Percentiles rank a stretch among this genome's conserved stretches.
These are phyloP conservation scores for Fusarium lateritium DNA, from an alignment of 2,329 filamentous ascomycete species.

Conservation along the genomic window DNA sequence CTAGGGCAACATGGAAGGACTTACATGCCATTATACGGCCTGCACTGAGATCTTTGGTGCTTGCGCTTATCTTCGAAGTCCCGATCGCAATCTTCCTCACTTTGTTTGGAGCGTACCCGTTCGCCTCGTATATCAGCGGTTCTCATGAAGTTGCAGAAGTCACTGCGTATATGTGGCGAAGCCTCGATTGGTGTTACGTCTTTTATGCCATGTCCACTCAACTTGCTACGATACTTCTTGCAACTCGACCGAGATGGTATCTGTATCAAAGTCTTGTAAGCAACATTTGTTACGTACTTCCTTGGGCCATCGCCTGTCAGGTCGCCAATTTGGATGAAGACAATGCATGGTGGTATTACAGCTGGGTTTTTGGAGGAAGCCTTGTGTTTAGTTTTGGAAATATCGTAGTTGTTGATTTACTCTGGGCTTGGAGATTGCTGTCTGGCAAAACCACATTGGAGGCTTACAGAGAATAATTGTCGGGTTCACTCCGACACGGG, in stretches of 20 bases:
- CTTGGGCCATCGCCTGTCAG: constrained; percentile 77
- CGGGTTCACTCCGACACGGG: background rate
- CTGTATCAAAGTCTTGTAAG: constrained; percentile 76
- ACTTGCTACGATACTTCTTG: constrained; percentile 74
- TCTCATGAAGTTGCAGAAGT: constrained; percentile 71
- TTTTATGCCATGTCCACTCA: constrained; percentile 78
- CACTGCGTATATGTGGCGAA: constrained; percentile 75
- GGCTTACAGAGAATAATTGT: constrained; percentile 45
- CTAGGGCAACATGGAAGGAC: constrained; percentile 29
- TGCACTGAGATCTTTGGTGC: constrained; percentile 65
- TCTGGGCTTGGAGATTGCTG: constrained; percentile 67
- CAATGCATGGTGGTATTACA: constrained; percentile 78
- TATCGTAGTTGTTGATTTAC: constrained; percentile 63
- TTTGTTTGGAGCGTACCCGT: constrained; percentile 69
- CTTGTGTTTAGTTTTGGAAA: constrained; percentile 76
- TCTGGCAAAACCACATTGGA: constrained; percentile 61
- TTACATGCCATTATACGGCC: constrained; percentile 62
- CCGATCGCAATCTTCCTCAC: constrained; percentile 75
- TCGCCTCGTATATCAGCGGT: constrained; percentile 73
- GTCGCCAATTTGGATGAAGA: constrained; percentile 61
- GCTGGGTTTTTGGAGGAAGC: constrained; percentile 76
- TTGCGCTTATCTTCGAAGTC: constrained; percentile 72
- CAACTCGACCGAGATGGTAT: constrained; percentile 77
- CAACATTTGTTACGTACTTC: constrained; percentile 78
- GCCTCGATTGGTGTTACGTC: constrained; percentile 77